These are phyloP conservation scores for Fistulifera pelliculosa DNA, from an alignment of 108 stramenopile genomes.

Conservation along the genomic window DNA sequence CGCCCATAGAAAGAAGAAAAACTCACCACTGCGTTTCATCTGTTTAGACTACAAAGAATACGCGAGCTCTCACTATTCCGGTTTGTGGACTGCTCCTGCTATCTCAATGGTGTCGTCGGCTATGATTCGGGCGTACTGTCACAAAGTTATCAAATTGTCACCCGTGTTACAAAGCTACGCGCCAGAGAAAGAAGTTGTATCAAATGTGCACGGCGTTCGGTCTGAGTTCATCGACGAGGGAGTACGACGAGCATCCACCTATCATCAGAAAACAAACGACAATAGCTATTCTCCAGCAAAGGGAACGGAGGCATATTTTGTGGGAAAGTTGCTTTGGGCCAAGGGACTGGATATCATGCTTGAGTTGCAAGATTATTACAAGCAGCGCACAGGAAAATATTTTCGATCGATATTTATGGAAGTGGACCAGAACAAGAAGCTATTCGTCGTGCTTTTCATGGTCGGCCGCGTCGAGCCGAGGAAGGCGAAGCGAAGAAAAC, in stretches of 20 bases:
- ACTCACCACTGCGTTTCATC: background rate
- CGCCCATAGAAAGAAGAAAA: background rate
- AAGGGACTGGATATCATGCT: conserved; percentile 74
- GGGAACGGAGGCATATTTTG: conserved; percentile 39
- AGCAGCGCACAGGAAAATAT: conserved; percentile 47
- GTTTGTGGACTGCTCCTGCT: conserved; percentile 59
- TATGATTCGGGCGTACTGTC: conserved; percentile 84
- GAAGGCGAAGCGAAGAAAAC: background rate
- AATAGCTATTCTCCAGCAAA: background rate
- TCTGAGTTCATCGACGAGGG: conserved; percentile 31
- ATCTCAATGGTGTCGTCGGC: conserved; percentile 63
- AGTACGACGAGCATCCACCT: background rate
- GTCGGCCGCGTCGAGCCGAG: conserved; percentile 14
- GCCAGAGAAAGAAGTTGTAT: conserved; percentile 64
- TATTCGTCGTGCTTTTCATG: conserved; percentile 63
- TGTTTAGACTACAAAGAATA: conserved; percentile 41
- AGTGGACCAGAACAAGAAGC: conserved; percentile 65
- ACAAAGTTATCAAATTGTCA: conserved; percentile 81
- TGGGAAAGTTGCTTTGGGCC: conserved; percentile 82
- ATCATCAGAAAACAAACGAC: background rate
- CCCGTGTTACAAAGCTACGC: conserved; percentile 70
- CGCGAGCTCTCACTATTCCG: conserved; percentile 32
- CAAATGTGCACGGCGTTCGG: conserved; percentile 86
- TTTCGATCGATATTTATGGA: conserved; percentile 72
- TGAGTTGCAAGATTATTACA: conserved; percentile 66